These are phyloP conservation scores for Xylariaceae sp. DNA, from an alignment of 2,329 filamentous ascomycete species.

Conservation along the genomic window DNA sequence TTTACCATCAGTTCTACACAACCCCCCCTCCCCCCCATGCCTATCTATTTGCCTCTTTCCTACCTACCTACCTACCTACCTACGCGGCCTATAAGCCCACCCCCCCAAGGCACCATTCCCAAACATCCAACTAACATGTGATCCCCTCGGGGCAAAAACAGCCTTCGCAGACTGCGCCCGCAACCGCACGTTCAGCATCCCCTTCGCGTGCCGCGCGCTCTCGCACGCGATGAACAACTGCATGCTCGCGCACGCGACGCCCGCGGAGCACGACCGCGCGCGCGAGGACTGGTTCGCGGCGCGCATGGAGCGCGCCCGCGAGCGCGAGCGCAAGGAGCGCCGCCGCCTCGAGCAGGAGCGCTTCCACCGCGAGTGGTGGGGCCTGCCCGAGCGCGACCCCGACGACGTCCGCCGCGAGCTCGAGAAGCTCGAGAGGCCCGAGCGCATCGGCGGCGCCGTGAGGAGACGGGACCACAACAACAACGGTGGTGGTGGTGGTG, in stretches of 20 bases:
- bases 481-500: no score
- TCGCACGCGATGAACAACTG: constrained; percentile 90
- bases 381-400: constrained; percentile 62
- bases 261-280: constrained; percentile 83
- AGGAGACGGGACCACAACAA: constrained; percentile 8
- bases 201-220: constrained; percentile 81
- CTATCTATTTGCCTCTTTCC: not conserved
- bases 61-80: not conserved
- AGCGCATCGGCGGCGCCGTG: constrained; percentile 58
- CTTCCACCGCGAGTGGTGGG: constrained; percentile 72
- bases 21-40: not conserved
- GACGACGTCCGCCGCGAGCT: constrained; percentile 56
- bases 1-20: no score
- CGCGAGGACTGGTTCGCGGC: constrained; percentile 91
- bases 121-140: not conserved
- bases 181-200: constrained; percentile 83
- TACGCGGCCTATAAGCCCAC: not conserved
- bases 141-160: constrained; percentile 45
- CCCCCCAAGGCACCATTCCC: no score
- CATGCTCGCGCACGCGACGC: constrained; percentile 87
- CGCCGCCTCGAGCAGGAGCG: constrained; percentile 67
- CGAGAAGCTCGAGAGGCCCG: constrained; percentile 55
- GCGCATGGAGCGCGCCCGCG: constrained; percentile 71
- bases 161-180: constrained; percentile 91
- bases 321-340: constrained; percentile 67